A percentile compares a stretch with the other conserved stretches of the same genome.
These are phyloP conservation scores for Candida krabiensis DNA, from an alignment of 805 yeast species.

Conservation along the genomic window DNA sequence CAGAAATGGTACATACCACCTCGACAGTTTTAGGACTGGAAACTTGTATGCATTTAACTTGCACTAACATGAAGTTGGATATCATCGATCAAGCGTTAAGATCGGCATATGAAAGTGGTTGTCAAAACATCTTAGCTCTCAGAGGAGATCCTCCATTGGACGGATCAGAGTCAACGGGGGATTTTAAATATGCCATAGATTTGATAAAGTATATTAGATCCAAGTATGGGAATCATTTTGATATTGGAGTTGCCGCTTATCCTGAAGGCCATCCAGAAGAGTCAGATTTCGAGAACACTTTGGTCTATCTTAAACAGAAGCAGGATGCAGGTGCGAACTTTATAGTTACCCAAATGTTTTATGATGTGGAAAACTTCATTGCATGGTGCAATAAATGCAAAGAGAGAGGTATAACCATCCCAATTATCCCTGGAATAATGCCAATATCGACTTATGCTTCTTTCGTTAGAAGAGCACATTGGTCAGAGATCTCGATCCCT, in stretches of 20 bases:
- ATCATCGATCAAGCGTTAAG: conserved; percentile 82
- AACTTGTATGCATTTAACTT: conserved; percentile 97
- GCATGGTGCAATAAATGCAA: conserved; percentile 76
- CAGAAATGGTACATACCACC: conserved; percentile 88
- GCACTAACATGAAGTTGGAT: conserved; percentile 87
- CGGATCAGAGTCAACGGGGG: conserved; percentile 74
- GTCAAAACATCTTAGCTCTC: conserved; percentile 91
- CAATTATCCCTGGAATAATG: conserved; percentile 98
- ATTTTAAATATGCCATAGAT: conserved; percentile 86
- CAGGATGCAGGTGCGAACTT: conserved; percentile 94
- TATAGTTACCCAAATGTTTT: conserved; percentile 95
- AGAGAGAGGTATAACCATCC: conserved; percentile 71
- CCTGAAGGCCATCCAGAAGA: conserved; percentile 98
- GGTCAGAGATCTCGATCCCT: conserved; percentile 89
- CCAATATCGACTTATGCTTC: conserved; percentile 95
- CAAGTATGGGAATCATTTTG: conserved; percentile 84
- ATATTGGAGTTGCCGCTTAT: conserved; percentile 95
- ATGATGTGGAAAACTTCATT: conserved; percentile 84
- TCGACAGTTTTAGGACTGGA: conserved; percentile 89
- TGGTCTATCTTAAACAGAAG: conserved; percentile 74
- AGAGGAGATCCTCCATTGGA: conserved; percentile 93
- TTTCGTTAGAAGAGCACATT: conserved; percentile 87
- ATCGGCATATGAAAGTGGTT: conserved; percentile 86
- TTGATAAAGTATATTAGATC: conserved; percentile 71
- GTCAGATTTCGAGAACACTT: conserved; percentile 48